These are phyloP conservation scores for Isochrysis galbana DNA, from an alignment of 78 protist species.

Conservation along the genomic window DNA sequence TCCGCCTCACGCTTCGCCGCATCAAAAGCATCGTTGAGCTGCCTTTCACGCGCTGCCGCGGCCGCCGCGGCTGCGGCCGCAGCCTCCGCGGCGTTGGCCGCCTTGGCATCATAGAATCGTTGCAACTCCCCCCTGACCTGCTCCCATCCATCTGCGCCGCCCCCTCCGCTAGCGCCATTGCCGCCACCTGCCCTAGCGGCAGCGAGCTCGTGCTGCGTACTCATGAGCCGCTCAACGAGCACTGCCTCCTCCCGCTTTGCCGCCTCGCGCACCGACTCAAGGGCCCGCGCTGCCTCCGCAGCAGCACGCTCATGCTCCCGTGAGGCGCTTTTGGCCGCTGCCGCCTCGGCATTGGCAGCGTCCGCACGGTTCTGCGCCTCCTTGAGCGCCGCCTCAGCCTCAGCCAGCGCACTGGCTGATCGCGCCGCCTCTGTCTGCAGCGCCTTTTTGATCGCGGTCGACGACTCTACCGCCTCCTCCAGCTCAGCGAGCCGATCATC, in stretches of 20 bases:
- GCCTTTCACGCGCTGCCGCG: neutral
- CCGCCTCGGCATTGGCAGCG: neutral
- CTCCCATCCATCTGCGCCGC: neutral
- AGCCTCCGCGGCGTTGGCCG: neutral
- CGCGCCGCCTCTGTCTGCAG: neutral
- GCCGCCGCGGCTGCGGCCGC: conserved; percentile 3
- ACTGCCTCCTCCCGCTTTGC: neutral
- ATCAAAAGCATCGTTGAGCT: neutral
- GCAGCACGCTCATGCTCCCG: neutral
- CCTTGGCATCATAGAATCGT: neutral
- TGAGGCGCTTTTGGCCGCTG: too few relatives aligned
- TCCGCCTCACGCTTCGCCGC: neutral
- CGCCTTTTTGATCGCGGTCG: neutral
- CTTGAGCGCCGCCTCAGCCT: neutral
- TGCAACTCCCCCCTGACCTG: neutral
- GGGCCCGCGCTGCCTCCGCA: neutral
- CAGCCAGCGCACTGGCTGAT: neutral
- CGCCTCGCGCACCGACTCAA: neutral
- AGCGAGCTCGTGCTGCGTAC: neutral
- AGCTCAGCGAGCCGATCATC: neutral
- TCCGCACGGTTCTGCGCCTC: neutral
- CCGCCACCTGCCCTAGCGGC: neutral
- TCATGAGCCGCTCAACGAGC: neutral
- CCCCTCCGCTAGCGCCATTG: neutral
- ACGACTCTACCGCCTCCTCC: neutral